Base-by-base conservation (phyloP, 176 grass and related monocot species). In the Stipa capillata region DNA sequence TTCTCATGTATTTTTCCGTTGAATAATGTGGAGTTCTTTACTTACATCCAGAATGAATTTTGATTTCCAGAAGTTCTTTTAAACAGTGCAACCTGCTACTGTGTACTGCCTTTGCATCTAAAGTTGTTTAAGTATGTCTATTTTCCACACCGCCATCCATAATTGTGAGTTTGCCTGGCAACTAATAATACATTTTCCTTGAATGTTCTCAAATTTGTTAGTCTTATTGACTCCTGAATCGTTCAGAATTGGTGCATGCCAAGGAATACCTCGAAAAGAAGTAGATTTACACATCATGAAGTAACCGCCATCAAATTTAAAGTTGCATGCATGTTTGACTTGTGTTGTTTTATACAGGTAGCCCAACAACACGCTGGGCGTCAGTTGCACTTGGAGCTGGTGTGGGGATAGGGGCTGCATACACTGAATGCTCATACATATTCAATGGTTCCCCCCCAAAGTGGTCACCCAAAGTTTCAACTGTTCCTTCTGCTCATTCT, bases 381-480 rank as follows among this genome's bases (percentile, higher is more conserved):
- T 88, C 95, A 8, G 87, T 98, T 60, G 91, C 95, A 49, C 85
- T 98, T 80, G 92, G 95, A 77, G 87, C 91, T 78, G 95, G 95
- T 76, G 87, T 89, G 72, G 95, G 95, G 23, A 85, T 94, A 85
- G 95, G 95, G 21, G 82, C 92, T 25, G 95, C 95, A n/a, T 98
- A 92, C 68, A 90, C 87, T 7, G 92, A 98, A 79, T 90, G 92
- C 50, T 98, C 95, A 3, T 98, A 94, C 69, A 71, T 94, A 58
- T 90, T 98, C 80, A 85, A 89, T 87, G 85, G 79, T 24, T 86
- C 85, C 92, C 84, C 91, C 82, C 83, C 89, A 41, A 98, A 98
- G 80, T 85, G 58, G 80, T 77, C 87, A 15, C 73, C 87, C 21
- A 85, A 99, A 45, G 75, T 93, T 72, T 81, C 84, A 31, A 65